Evolutionary conservation across 1,139 yeast species (phyloP).

Genomic region (Yamadazyma atmosphaerica): DNA sequence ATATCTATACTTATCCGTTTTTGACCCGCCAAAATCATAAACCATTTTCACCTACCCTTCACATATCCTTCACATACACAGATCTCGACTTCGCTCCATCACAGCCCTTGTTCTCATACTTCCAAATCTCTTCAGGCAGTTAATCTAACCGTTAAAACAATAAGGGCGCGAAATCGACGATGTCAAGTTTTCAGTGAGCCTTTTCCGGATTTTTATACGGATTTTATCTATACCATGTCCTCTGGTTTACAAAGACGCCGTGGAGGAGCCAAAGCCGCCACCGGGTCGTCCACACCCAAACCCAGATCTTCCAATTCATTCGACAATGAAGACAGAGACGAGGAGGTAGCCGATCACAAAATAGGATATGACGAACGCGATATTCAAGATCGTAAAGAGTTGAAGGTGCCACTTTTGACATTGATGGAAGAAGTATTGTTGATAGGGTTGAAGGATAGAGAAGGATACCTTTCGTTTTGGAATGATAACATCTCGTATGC

Average conservation of each 20-base stretch:
- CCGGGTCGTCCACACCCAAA: constrained; percentile 7
- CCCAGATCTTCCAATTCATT: constrained; percentile 17
- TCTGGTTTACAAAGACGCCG: constrained; percentile 51
- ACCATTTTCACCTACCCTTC: no score
- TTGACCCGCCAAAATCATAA: no score
- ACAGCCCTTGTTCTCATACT: no score
- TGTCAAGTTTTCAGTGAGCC: no score
- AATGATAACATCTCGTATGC: constrained; percentile 97
- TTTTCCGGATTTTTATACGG: background rate
- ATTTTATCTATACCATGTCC: constrained; percentile 26
- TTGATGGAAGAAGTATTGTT: constrained; percentile 94
- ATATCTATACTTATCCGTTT: no score
- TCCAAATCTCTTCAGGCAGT: no score
- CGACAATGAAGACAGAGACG: constrained; percentile 22
- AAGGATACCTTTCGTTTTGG: constrained; percentile 96
- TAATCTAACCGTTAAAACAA: no score
- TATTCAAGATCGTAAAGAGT: constrained; percentile 49
- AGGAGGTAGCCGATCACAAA: constrained; percentile 41
- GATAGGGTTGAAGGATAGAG: constrained; percentile 91
- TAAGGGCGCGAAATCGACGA: no score
- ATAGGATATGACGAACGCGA: constrained; percentile 85
- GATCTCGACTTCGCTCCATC: no score
- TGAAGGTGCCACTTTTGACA: constrained; percentile 69
- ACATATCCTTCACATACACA: no score
- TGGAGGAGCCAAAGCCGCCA: constrained; percentile 29